These are phyloP conservation scores for Russula ochroleuca DNA, from an alignment of 768 basidiomycete genomes.

Conservation along the genomic window DNA sequence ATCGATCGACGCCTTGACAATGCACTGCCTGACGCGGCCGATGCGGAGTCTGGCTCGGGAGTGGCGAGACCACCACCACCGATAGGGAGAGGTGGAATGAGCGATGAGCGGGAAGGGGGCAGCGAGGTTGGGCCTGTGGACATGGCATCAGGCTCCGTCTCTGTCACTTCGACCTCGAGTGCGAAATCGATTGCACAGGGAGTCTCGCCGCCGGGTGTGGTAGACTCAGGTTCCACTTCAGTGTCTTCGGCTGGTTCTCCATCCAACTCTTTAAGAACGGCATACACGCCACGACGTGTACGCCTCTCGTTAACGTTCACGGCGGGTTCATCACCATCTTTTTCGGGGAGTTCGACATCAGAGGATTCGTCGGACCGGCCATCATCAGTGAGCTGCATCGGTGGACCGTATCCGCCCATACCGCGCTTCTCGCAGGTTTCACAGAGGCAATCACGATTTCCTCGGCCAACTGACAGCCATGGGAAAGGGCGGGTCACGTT, in stretches of 20 bases:
- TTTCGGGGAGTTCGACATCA: constrained; percentile 28
- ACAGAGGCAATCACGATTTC: constrained; percentile 74
- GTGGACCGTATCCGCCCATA: constrained; percentile 63
- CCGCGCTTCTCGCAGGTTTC: constrained; percentile 80
- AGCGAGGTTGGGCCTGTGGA: constrained; percentile 6
- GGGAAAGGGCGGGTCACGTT: constrained; percentile 32
- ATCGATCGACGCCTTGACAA: constrained; percentile 14
- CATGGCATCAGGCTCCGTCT: constrained; percentile 19
- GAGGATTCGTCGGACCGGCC: constrained; percentile 42
- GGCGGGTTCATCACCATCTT: constrained; percentile 35
- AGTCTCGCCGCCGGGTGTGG: constrained; percentile 2
- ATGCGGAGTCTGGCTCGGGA: constrained; percentile 15
- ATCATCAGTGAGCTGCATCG: constrained; percentile 52
- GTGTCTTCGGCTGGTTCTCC: constrained; percentile 51
- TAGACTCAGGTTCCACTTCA: constrained; percentile 38
- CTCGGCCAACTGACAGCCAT: constrained; percentile 51
- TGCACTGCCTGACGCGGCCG: constrained; percentile 15
- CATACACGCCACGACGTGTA: constrained; percentile 79
- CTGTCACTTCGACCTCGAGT: constrained; percentile 20
- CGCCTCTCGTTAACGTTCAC: constrained; percentile 74
- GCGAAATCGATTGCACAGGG: constrained; percentile 16
- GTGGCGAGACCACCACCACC: constrained; percentile 17
- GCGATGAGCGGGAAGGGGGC: constrained; percentile 21
- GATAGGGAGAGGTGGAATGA: constrained; percentile 9
- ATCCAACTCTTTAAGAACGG: constrained; percentile 60